These are phyloP conservation scores for Rhinocladiella similis DNA, from an alignment of 2,329 filamentous ascomycete genomes.

Conservation along the genomic window DNA sequence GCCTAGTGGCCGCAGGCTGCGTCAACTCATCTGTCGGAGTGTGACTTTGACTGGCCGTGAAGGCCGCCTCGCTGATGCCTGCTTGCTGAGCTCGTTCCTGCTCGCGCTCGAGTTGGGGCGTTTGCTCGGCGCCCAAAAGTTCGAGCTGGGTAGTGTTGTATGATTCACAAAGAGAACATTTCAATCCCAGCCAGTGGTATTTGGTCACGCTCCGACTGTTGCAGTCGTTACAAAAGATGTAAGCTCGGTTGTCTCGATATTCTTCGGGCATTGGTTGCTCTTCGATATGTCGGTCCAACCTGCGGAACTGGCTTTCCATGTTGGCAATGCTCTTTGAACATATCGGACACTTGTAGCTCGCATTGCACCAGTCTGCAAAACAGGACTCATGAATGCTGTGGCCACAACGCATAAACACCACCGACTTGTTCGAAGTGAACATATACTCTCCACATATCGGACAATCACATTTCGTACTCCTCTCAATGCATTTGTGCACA, in stretches of 20 bases:
- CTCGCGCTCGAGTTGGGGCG: conserved; percentile 22
- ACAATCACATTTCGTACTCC: conserved; percentile 91
- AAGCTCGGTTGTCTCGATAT: conserved; percentile 74
- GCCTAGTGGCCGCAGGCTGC: conserved; percentile 12
- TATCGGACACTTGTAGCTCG: conserved; percentile 92
- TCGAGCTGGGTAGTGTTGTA: conserved; percentile 49
- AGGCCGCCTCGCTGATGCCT: conserved; percentile 27
- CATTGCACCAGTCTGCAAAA: conserved; percentile 82
- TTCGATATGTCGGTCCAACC: conserved; percentile 82
- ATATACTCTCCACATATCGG: conserved; percentile 96
- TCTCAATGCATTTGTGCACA: conserved; percentile 90
- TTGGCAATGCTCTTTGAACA: conserved; percentile 97
- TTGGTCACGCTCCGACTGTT: conserved; percentile 79
- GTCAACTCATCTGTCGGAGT: conserved; percentile 22
- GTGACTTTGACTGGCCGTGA: conserved; percentile 30
- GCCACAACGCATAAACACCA: conserved; percentile 93
- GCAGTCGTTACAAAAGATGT: conserved; percentile 94
- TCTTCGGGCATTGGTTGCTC: conserved; percentile 89
- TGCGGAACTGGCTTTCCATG: conserved; percentile 94
- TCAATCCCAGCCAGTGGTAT: conserved; percentile 94
- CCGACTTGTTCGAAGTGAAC: conserved; percentile 83
- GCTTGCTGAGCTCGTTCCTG: conserved; percentile 30
- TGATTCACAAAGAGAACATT: conserved; percentile 65
- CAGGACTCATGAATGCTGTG: conserved; percentile 93
- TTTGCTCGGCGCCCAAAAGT: conserved; percentile 37